These are phyloP conservation scores for Pleurotus tuoliensis DNA, from an alignment of 768 basidiomycete genomes.

Conservation along the genomic window DNA sequence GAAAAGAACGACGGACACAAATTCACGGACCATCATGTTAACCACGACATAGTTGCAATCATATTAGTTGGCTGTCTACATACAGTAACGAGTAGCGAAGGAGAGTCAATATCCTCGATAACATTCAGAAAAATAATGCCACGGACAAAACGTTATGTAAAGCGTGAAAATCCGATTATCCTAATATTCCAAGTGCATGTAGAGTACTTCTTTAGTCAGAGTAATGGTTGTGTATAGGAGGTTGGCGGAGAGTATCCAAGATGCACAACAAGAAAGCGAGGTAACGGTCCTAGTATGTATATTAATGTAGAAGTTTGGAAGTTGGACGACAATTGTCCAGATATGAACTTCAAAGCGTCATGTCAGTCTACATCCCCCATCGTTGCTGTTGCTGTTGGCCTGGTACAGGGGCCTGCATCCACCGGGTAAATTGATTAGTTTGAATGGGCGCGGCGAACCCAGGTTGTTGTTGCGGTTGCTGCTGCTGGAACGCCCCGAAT, in stretches of 20 bases:
- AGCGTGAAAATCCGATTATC: too few relatives aligned
- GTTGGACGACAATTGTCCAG: not conserved
- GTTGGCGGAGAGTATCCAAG: too few relatives aligned
- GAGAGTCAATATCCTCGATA: too few relatives aligned
- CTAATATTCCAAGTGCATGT: too few relatives aligned
- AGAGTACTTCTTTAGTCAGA: too few relatives aligned
- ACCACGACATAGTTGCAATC: not conserved
- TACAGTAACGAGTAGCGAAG: too few relatives aligned
- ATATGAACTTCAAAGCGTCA: not conserved
- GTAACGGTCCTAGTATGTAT: not conserved
- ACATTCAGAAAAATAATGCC: too few relatives aligned
- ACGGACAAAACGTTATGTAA: too few relatives aligned
- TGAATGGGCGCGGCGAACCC: conserved; percentile 26
- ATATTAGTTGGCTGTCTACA: too few relatives aligned
- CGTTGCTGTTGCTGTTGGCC: conserved; percentile 22
- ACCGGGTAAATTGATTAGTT: conserved; percentile 21
- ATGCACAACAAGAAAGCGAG: too few relatives aligned
- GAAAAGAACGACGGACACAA: too few relatives aligned
- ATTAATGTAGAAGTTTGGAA: not conserved
- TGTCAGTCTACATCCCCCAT: conserved; percentile 31
- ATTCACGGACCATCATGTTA: not conserved
- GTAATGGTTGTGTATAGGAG: too few relatives aligned
- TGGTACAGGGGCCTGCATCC: conserved; percentile 21
- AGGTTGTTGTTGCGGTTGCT: conserved; percentile 12
- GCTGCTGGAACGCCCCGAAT: conserved; percentile 12